Percentiles rank a stretch among this genome's conserved stretches.
phyloP scores from a whole-genome alignment of 1,284 basidiomycete species.

The Cryptococcus sp. region DNA sequence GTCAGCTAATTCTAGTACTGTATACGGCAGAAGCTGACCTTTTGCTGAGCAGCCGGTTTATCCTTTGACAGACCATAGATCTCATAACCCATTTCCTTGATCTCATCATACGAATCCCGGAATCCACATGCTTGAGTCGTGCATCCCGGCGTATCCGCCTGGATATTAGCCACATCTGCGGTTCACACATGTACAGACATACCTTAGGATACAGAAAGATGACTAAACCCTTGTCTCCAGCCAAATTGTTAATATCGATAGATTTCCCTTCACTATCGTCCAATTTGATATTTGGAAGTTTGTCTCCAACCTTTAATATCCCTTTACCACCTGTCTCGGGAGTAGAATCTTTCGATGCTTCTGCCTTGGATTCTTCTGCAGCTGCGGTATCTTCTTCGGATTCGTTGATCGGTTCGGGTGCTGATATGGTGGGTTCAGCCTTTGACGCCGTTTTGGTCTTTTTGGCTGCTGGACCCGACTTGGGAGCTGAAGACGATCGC shows the following conservation, averaged over 20 bases:
- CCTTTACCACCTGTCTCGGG: conserved; percentile 26
- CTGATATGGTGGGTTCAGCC: conserved; percentile 18
- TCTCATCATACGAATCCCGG: conserved; percentile 73
- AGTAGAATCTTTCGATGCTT: conserved; percentile 27
- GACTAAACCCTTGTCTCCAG: conserved; percentile 66
- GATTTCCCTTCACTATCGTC: conserved; percentile 56
- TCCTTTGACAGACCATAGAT: conserved; percentile 86
- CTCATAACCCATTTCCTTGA: conserved; percentile 62
- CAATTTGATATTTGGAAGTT: conserved; percentile 67
- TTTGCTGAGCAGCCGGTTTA: conserved; percentile 68
- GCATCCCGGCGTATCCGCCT: conserved; percentile 64
- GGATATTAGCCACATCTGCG: conserved; percentile 1
- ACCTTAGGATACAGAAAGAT: conserved; percentile 63
- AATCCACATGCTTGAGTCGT: conserved; percentile 85
- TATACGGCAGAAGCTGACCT: conserved; percentile 52
- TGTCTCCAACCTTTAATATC: conserved; percentile 65
- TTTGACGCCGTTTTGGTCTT: conserved; percentile 20
- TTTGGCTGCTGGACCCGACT: conserved; percentile 13
- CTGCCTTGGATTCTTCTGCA: conserved; percentile 36
- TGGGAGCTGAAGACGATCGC: conserved; percentile 2
- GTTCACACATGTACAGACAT: conserved; percentile 3
- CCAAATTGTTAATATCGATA: conserved; percentile 41
- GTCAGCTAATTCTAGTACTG: conserved; percentile 3
- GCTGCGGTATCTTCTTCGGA: conserved; percentile 1
- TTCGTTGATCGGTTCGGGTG: conserved; percentile 14